Base-by-base conservation (phyloP, 2,329 filamentous ascomycete genomes). In the Monilinia fructicola region DNA sequence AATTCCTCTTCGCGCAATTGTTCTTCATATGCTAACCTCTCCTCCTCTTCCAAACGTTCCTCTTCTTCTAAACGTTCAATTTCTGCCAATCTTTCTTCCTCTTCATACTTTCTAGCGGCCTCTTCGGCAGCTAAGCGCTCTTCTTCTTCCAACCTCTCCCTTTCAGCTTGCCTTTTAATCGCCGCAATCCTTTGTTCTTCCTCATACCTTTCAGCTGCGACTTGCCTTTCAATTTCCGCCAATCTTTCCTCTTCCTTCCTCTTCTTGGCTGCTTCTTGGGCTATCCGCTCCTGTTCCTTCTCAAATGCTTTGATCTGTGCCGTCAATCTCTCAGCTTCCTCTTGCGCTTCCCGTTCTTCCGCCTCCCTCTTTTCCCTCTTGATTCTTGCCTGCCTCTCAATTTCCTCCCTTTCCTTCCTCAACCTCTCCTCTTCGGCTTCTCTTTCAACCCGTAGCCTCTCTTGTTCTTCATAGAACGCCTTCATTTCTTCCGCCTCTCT, bases 401-500 rank as follows among this genome's bases (percentile, higher is more conserved):
- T 44, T 59, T 56, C 58, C 16, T 68, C 66, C 23, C 67, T 58
- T 40, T 64, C 61, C 10, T 11, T 40, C n/a, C 59, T 52, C 2
- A 40, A 14, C 40, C 35, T 58, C 35, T 66, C 58, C 18, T 69
- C 64, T 26, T 66, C 65, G 7, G 23, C 56, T n/a, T 65, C 58
- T 21, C 23, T 58, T 28, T 54, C 52, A 46, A 60, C 31, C 28
- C 55, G 16, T n/a, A 54, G 55, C 14, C 28, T 58, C 16, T 65
- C 46, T 48, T 69, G 59, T 31, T 62, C 61, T 21, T 69, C 64
- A 14, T 66, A 58, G 38, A 70, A 70, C 35, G 63, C 48, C 26
- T 46, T 65, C 69, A 71, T 71, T 53, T 68, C 58, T 48, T 67
- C 59, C 28, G 67, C 67, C 21, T 71, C 70, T 23, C 66, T 68